Conservation (phyloP, 1,284 basidiomycete species). For the Caloboletus firmus region DNA sequence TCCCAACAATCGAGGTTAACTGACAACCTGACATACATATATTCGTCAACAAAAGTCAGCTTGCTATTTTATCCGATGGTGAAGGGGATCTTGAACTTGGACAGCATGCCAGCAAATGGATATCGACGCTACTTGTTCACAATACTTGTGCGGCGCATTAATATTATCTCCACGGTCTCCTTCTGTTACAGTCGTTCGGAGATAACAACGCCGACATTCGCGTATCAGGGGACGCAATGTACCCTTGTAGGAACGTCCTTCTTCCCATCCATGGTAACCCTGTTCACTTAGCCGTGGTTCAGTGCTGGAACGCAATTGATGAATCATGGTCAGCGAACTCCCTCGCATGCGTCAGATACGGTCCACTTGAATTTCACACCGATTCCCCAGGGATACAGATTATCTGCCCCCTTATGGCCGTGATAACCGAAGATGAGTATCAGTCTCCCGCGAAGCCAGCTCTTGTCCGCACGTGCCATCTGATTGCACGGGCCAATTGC, state of each 20-base stretch:
- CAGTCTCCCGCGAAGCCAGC: background rate
- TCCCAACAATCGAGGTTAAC: background rate
- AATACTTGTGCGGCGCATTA: no score
- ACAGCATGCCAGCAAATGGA: no score
- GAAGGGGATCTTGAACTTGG: no score
- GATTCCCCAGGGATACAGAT: no score
- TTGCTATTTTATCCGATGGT: no score
- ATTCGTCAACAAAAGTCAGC: no score
- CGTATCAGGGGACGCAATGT: constrained; percentile 21
- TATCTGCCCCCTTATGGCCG: no score
- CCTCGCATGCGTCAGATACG: no score
- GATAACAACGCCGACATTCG: constrained; percentile 14
- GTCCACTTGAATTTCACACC: no score
- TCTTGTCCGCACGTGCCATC: background rate
- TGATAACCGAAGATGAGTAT: background rate
- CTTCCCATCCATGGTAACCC: background rate
- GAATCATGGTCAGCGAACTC: no score
- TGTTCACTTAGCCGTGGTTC: background rate
- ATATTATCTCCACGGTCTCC: no score
- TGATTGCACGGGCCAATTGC: background rate
- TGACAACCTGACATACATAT: background rate
- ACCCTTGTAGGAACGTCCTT: background rate
- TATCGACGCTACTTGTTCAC: no score
- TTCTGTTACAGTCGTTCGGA: constrained; percentile 1
- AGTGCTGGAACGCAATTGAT: background rate